phyloP scores from a whole-genome alignment of 495 filamentous ascomycete genomes.

The Amphirosellinia nigrospora region DNA sequence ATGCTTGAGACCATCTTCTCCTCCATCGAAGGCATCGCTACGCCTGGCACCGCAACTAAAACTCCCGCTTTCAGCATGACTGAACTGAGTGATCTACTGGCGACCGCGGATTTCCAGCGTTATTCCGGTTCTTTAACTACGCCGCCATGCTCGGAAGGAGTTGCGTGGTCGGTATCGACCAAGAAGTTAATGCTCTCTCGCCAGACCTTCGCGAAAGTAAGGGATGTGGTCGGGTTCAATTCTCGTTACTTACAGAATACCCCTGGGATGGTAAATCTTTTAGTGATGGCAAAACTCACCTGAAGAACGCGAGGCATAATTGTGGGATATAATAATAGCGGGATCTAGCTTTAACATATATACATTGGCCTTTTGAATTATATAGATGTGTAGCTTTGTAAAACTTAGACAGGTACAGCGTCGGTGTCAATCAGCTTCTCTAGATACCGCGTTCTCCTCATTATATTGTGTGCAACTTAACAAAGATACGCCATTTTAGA shows the following conservation, averaged over 20 bases:
- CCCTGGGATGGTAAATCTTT: constrained; percentile 59
- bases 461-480: not conserved
- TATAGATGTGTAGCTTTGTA: constrained; percentile 6
- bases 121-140: constrained; percentile 72
- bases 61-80: constrained; percentile 63
- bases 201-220: constrained; percentile 58
- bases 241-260: constrained; percentile 65
- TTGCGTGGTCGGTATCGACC: constrained; percentile 63
- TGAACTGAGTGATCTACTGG: constrained; percentile 56
- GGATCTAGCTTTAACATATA: not conserved
- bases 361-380: not conserved
- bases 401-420: not conserved
- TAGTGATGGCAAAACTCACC: constrained; percentile 41
- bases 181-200: constrained; percentile 59
- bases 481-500: not conserved
- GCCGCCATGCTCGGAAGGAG: constrained; percentile 68
- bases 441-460: not conserved
- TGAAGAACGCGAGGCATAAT: not conserved
- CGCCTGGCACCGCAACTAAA: constrained; percentile 59
- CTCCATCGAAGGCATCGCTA: constrained; percentile 56
- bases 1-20: constrained; percentile 62
- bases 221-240: constrained; percentile 70
- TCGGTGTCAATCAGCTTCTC: not conserved
- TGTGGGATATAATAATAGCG: not conserved
- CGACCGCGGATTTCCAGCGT: constrained; percentile 54